These are phyloP conservation scores for Colletotrichum trifolii DNA, from an alignment of 2,329 filamentous ascomycete genomes.

Conservation along the genomic window DNA sequence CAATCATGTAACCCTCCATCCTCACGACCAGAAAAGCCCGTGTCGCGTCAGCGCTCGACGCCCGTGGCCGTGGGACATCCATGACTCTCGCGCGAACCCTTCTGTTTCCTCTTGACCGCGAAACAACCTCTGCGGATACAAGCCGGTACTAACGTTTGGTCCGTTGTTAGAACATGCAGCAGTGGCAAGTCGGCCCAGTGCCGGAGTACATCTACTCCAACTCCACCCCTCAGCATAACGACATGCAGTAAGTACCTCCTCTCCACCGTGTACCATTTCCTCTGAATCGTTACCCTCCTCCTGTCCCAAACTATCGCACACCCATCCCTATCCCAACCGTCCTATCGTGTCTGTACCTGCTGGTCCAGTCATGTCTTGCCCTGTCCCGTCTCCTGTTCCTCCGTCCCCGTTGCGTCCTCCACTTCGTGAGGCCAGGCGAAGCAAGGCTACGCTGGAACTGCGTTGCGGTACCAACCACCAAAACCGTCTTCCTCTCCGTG, in stretches of 20 bases:
- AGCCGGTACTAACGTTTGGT: conserved; percentile 34
- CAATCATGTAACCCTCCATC: conserved; percentile 22
- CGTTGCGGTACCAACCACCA: conserved; percentile 7
- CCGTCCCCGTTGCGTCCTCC: conserved; percentile 43
- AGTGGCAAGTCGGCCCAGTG: conserved; percentile 71
- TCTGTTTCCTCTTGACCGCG: conserved; percentile 24
- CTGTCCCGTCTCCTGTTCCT: conserved; percentile 49
- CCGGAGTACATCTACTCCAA: conserved; percentile 68
- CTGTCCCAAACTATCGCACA: conserved; percentile 3
- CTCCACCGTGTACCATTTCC: not conserved
- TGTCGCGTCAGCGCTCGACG: conserved; percentile 32
- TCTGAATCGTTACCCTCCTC: conserved; percentile 35
- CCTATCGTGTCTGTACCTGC: conserved; percentile 1
- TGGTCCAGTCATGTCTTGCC: conserved; percentile 20
- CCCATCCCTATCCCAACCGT: too few relatives aligned
- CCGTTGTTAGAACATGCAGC: conserved; percentile 64
- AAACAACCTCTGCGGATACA: conserved; percentile 25
- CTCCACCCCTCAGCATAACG: conserved; percentile 64
- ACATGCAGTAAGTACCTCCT: conserved; percentile 68
- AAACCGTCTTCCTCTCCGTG: conserved; percentile 7
- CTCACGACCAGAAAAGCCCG: conserved; percentile 1
- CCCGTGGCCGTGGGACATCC: conserved; percentile 5
- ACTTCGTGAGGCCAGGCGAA: conserved; percentile 27
- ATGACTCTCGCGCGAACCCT: conserved; percentile 33
- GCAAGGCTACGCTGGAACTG: too few relatives aligned